Conservation (phyloP, 2,329 filamentous ascomycete genomes). For the Hypoxylon sp. region DNA sequence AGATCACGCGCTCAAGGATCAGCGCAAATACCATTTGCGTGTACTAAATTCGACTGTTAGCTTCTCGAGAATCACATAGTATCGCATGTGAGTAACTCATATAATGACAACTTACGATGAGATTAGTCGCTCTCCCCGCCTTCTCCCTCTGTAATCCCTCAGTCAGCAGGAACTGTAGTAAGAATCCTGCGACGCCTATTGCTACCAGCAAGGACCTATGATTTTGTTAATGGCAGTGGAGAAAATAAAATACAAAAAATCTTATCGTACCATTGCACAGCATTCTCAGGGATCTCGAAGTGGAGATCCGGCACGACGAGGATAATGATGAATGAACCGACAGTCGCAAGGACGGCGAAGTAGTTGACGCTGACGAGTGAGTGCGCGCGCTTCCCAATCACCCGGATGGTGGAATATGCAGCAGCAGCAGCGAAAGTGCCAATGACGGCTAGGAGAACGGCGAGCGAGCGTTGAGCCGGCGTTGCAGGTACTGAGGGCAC, state of each 20-base stretch:
- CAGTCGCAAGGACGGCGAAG: slow-evolving; percentile 76
- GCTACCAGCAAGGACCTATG: slow-evolving; percentile 68
- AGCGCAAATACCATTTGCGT: slow-evolving; percentile 55
- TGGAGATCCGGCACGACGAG: slow-evolving; percentile 60
- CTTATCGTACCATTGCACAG: slow-evolving; percentile 63
- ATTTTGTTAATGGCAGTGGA: not conserved
- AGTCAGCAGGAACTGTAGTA: slow-evolving; percentile 84
- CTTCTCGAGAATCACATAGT: not conserved
- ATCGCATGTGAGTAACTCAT: not conserved
- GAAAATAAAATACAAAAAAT: not conserved
- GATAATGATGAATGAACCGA: slow-evolving; percentile 75
- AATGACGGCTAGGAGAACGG: slow-evolving; percentile 75
- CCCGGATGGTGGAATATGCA: slow-evolving; percentile 80
- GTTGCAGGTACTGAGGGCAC: slow-evolving; percentile 57
- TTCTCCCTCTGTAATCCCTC: slow-evolving; percentile 80
- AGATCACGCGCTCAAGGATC: slow-evolving; percentile 60
- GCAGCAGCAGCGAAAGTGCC: slow-evolving; percentile 78
- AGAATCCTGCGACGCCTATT: slow-evolving; percentile 79
- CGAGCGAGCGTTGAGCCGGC: slow-evolving; percentile 74
- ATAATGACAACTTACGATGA: slow-evolving; percentile 51
- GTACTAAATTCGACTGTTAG: slow-evolving; percentile 47
- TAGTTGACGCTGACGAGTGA: slow-evolving; percentile 85
- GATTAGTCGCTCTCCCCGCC: slow-evolving; percentile 56
- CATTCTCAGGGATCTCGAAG: slow-evolving; percentile 56
- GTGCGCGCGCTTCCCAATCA: slow-evolving; percentile 82